Evolutionary conservation across 306 rosid species (phyloP), one percentile per base, ranked within the genome.

Genomic region (Carpinus viminea): DNA sequence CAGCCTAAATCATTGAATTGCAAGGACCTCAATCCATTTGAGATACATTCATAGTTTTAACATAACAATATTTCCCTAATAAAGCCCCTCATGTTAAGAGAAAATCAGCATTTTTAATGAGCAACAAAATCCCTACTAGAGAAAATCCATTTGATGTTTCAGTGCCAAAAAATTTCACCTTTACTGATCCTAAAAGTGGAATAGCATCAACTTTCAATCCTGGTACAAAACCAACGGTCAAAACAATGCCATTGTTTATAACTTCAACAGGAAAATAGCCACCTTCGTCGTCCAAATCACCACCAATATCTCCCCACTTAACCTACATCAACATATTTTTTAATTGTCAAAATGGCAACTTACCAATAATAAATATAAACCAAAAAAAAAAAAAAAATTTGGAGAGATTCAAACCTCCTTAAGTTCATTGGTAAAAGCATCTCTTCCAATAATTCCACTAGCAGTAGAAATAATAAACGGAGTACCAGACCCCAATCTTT

Each of bases 161-260:
- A 41, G 36, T n/a, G 18, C 17, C 7, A 10, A 52, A 54, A 56
- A 62, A 43, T 13, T 52, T 76, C 79, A 88, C 98, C 91, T 70
- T 76, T 2, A 47, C 4, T 0, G 80, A 75, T 2, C 81, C 81
- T 28, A 77, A 38, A 65, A 93, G 72, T 0, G 98, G 92, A 76
- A 91, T 77, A 38, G 83, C 91, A 76, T 91, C 92, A 51, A 86
- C 93, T 83, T 84, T 86, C 5, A 91, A 73, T 77, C 97, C 97
- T 2, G 97, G 98, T 34, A 93, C 75, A 83, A 53, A 90, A 1
- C 93, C 98, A 73, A 91, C 60, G 1, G 90, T 86, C 87, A 93
- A 62, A 76, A 91, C 83, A 41, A 93, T 78, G 77, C 96, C 98
- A 34, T 74, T 79, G 55, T 87, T 83, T 52, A 51, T 56, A 71